phyloP scores from a whole-genome alignment of 139 green algal genomes.

The Ulvella scutata region DNA sequence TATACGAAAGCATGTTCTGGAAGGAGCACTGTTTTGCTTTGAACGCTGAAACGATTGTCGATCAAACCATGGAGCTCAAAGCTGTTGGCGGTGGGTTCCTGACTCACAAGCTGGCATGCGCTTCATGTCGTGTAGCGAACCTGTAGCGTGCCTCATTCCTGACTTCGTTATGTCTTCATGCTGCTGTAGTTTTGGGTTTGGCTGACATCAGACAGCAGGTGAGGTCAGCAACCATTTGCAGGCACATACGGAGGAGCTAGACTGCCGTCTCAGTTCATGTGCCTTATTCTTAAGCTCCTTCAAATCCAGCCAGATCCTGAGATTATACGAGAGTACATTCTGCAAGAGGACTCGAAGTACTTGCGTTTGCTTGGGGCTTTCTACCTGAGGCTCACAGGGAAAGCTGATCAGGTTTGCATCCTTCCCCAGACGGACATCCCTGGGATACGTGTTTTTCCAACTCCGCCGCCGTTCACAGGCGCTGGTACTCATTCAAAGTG shows the following conservation, averaged over 20 bases:
- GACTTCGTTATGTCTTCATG: too few relatives aligned
- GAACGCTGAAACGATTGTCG: slow-evolving; percentile 82
- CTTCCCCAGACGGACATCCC: too few relatives aligned
- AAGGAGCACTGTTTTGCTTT: slow-evolving; percentile 97
- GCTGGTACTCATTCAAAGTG: too few relatives aligned
- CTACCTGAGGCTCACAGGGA: slow-evolving; percentile 87
- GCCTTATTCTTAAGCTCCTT: slow-evolving; percentile 92
- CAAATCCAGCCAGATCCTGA: slow-evolving; percentile 96
- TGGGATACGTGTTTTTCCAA: too few relatives aligned
- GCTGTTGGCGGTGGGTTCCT: slow-evolving; percentile 21
- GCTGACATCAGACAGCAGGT: too few relatives aligned
- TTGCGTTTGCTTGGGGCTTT: slow-evolving; percentile 81
- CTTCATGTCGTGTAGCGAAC: too few relatives aligned
- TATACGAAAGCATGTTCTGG: slow-evolving; percentile 92
- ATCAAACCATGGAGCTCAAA: slow-evolving; percentile 81
- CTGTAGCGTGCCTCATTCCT: too few relatives aligned
- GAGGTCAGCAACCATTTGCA: too few relatives aligned
- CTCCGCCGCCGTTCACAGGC: too few relatives aligned
- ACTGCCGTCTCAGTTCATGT: slow-evolving; percentile 84
- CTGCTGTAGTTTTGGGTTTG: too few relatives aligned
- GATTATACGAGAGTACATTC: slow-evolving; percentile 97
- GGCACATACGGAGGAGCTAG: slow-evolving; percentile 76
- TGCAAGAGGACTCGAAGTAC: slow-evolving; percentile 97
- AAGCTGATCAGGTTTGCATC: slow-evolving; percentile 22
- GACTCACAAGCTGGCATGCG: too few relatives aligned